Conservation (phyloP, 1,139 yeast genomes). For the Kodamaea sp. region DNA sequence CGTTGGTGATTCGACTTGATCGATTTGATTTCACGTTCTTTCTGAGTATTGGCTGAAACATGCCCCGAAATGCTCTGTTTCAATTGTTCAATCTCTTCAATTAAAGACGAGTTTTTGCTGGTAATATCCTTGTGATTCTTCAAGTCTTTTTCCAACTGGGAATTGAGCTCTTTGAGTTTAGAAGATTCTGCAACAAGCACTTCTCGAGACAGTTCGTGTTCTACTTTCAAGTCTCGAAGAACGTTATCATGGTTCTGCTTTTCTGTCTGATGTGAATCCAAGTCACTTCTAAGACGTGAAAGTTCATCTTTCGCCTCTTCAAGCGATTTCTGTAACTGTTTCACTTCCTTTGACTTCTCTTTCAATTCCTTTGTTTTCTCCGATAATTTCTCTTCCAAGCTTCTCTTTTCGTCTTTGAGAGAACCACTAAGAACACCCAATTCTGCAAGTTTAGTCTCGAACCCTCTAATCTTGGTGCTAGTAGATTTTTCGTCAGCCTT, state of each 20-base stretch:
- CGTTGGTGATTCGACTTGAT: conserved; percentile 13
- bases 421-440: conserved; percentile 19
- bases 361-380: conserved; percentile 9
- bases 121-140: conserved; percentile 10
- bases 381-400: conserved; percentile 10
- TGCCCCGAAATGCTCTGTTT: conserved; percentile 13
- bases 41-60: conserved; percentile 10
- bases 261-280: conserved; percentile 11
- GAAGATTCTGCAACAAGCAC: conserved; percentile 12
- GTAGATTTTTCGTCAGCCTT: conserved; percentile 25
- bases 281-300: conserved; percentile 9
- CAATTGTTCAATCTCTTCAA: conserved; percentile 13
- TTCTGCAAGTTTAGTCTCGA: conserved; percentile 15
- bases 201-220: conserved; percentile 16
- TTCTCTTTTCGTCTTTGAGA: conserved; percentile 18
- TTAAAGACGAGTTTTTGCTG: conserved; percentile 12
- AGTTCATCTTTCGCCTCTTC: conserved; percentile 8
- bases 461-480: conserved; percentile 10
- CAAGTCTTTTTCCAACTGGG: conserved; percentile 13
- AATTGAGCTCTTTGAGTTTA: conserved; percentile 15
- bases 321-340: conserved; percentile 19
- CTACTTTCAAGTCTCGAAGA: conserved; percentile 20
- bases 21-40: conserved; percentile 14
- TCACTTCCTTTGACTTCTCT: conserved; percentile 16
- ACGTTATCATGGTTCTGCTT: conserved; percentile 20